Percentiles rank a stretch among this genome's conserved stretches.
Conservation (phyloP, 257 asterid species). For the Solanum chilense region DNA sequence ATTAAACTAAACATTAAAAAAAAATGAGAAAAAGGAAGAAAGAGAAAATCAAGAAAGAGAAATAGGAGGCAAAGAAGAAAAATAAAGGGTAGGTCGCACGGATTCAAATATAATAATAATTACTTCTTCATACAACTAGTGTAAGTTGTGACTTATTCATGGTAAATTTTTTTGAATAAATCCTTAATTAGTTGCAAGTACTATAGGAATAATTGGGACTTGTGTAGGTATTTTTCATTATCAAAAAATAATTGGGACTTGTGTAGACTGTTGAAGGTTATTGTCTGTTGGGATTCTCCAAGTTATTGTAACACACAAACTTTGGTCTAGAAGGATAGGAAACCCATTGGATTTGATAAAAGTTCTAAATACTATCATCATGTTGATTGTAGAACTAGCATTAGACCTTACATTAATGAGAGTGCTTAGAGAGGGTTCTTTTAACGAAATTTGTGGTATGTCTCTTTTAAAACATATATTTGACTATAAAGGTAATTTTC, state of each 20-base stretch:
- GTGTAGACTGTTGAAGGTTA: not conserved
- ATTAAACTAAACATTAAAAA: too few species aligned
- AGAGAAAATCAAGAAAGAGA: too few species aligned
- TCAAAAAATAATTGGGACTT: not conserved
- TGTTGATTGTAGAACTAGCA: not conserved
- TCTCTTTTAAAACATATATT: not conserved
- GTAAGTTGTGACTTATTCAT: too few species aligned
- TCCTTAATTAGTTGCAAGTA: too few species aligned
- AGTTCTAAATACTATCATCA: not conserved
- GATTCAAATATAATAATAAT: too few species aligned
- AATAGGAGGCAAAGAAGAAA: too few species aligned
- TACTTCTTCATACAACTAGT: too few species aligned
- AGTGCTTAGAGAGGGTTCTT: not conserved
- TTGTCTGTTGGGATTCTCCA: not conserved
- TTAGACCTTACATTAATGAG: too few species aligned
- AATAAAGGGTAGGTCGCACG: too few species aligned
- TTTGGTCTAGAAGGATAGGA: not conserved
- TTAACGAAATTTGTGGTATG: not conserved
- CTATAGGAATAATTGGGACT: not conserved
- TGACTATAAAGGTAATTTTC: too few species aligned
- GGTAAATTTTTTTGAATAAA: too few species aligned
- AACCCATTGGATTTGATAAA: not conserved
- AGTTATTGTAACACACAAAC: not conserved
- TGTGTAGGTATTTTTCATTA: not conserved
- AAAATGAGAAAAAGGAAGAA: too few species aligned